Base-by-base conservation (phyloP, 2,329 filamentous ascomycete genomes). In the Ciborinia camelliae region DNA sequence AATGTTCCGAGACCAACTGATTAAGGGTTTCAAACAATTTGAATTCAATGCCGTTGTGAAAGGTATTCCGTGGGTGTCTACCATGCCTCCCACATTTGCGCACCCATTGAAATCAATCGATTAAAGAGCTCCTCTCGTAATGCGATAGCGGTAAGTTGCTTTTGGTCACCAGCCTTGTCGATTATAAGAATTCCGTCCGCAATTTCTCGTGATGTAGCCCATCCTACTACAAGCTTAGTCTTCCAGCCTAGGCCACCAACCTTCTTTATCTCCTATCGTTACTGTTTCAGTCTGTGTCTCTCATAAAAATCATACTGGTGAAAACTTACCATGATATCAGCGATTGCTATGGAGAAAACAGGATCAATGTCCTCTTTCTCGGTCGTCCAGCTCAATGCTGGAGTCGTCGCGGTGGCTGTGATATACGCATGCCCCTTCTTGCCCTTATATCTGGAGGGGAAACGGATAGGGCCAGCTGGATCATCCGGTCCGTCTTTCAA, bases 171-270 rank as follows among this genome's bases (percentile, higher is more conserved):
- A 18, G 77, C 77, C 62, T 79, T 73, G 59, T 74, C 73, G 41
- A 70, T 52, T 37, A 75, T 69, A 3, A 96, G 70, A 20, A 75
- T 43, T 0, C 90, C 90, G 77, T 95, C 91, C 0, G 88, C 86
- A 37, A 95, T 85, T 75, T 93, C 87, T 55, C 86, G 82, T 0
- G 86, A 84, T 71, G 91, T 82, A 0, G 89, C 87, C 90, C 91
- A 92, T 0, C 91, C 90, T 0, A 95, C 89, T 1, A 95, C 82
- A 58, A 95, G 78, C 79, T 92, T 94, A 1, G 87, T 86, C 77
- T 95, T 96, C 91, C 91, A 96, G 0, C 91, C 90, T 43, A 93
- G 80, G 0, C 91, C 91, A 5, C 91, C 91, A 1, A 93, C 79
- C 77, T 96, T 96, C 75, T 87, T 89, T 62, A 96, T 73, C 75